Conservation (phyloP, 208 protist species). For the Wallacemonas sp. region DNA sequence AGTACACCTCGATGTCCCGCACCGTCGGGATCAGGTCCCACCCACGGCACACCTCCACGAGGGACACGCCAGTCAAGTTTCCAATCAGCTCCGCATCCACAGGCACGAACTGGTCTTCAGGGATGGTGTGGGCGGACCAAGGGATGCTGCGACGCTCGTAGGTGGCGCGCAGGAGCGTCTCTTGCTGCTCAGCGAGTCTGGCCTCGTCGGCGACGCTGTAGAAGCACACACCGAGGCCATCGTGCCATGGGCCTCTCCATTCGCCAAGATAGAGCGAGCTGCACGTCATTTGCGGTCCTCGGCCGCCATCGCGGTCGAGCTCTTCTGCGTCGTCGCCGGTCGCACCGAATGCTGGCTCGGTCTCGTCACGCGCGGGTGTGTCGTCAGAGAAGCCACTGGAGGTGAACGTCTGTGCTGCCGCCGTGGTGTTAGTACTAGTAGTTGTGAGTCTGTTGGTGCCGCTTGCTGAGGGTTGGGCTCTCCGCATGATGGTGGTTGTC, state of each 20-base stretch:
- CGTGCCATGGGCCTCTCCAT: conserved; percentile 58
- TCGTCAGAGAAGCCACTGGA: neutral
- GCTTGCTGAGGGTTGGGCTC: conserved; percentile 12
- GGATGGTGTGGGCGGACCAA: conserved; percentile 37
- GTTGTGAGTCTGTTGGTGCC: neutral
- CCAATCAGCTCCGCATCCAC: conserved; percentile 5
- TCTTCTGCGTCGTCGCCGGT: neutral
- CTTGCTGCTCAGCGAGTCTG: conserved; percentile 9
- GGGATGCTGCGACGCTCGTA: conserved; percentile 49
- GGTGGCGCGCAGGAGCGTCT: conserved; percentile 35
- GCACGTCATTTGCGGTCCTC: conserved; percentile 20
- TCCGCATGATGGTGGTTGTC: conserved; percentile 26
- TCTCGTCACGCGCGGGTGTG: neutral
- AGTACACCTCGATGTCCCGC: conserved; percentile 76
- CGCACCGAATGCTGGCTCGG: neutral
- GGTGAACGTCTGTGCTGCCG: neutral
- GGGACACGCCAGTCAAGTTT: conserved; percentile 11
- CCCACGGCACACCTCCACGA: neutral
- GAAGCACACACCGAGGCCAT: conserved; percentile 69
- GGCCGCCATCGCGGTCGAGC: neutral
- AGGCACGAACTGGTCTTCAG: conserved; percentile 7
- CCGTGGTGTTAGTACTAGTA: neutral
- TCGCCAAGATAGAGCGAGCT: conserved; percentile 75
- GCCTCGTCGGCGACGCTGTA: conserved; percentile 49
- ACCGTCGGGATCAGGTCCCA: conserved; percentile 18